Evolutionary conservation across 2,329 filamentous ascomycete genomes (phyloP), one percentile per base, ranked within the genome.

Genomic region (Colletotrichum godetiae): DNA sequence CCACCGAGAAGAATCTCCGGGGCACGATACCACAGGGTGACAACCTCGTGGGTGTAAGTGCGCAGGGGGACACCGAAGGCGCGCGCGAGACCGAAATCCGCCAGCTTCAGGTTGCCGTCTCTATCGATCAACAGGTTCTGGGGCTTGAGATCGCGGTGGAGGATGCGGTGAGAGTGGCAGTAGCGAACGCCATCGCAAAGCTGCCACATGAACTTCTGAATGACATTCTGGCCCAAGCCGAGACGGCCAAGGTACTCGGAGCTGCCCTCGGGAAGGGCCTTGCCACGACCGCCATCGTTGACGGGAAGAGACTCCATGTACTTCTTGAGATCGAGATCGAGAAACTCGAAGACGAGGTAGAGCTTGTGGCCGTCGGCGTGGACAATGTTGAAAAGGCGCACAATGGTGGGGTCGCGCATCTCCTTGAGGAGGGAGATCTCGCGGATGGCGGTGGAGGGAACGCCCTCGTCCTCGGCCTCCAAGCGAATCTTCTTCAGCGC

Each of bases 401-500:
- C 94, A 79, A 98, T 97, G 84, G 96, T 97, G 75, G 93, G 92
- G 82, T 98, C 93, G 81, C 93, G 92, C 94, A 98, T 95, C 84
- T 98, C 95, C 84, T 98, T 98, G 79, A 98, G 91, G 56, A 98
- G 90, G 31, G 94, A 97, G 80, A 98, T 98, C 83, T 98, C 95
- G 79, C 95, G 95, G 80, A 98, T 98, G 77, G 95, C 95, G 3
- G 95, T 98, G 79, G 93, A 95, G 3, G 95, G 95, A 22, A 97
- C 95, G 77, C 95, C 95, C 82, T 98, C 95, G 86, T 98, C 95
- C 86, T 98, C 95, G 75, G 95, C 95, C 81, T 98, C 95, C 78
- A 98, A 93, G 76, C 95, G 93, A 79, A 98, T 98, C 87, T 98
- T 98, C 89, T 98, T 98, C 78, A 98, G 87, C 27, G 95, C 95